phyloP scores from a whole-genome alignment of 345 rosid species.

The Eucalyptus erythrocorys region DNA sequence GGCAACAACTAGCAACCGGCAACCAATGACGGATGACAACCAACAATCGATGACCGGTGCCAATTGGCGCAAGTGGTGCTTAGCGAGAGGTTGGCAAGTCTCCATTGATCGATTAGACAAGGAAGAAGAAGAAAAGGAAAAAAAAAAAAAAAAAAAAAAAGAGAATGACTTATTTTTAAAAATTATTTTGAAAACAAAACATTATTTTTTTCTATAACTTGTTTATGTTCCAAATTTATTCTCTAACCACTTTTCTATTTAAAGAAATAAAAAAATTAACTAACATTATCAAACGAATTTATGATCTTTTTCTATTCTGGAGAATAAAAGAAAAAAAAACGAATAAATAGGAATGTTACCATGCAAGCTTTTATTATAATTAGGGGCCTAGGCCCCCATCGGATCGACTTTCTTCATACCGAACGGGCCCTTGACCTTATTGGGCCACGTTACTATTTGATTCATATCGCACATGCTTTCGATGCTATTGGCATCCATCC shows the following conservation, averaged over 20 bases:
- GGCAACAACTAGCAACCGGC: rapidly evolving
- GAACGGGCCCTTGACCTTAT: not conserved
- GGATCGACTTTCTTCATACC: not conserved
- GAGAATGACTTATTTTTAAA: too few species aligned
- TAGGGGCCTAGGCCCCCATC: not conserved
- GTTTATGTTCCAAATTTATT: too few species aligned
- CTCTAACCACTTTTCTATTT: rapidly evolving
- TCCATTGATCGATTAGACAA: too few species aligned
- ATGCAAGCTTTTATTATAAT: not conserved
- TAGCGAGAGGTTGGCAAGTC: rapidly evolving
- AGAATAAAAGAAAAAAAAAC: too few species aligned
- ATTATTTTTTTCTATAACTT: too few species aligned
- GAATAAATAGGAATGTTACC: too few species aligned
- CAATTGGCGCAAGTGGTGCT: too few species aligned
- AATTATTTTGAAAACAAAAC: too few species aligned
- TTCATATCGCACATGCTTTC: not conserved
- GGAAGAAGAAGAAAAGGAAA: too few species aligned
- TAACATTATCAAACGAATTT: rapidly evolving
- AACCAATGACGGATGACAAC: too few species aligned
- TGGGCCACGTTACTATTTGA: not conserved
- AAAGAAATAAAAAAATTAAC: too few species aligned
- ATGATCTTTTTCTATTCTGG: rapidly evolving
- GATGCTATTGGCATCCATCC: not conserved
- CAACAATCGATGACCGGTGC: rapidly evolving
- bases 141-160: too few species aligned